These are phyloP conservation scores for Trichoderma citrinoviride DNA, from an alignment of 2,329 filamentous ascomycete genomes.

Conservation along the genomic window DNA sequence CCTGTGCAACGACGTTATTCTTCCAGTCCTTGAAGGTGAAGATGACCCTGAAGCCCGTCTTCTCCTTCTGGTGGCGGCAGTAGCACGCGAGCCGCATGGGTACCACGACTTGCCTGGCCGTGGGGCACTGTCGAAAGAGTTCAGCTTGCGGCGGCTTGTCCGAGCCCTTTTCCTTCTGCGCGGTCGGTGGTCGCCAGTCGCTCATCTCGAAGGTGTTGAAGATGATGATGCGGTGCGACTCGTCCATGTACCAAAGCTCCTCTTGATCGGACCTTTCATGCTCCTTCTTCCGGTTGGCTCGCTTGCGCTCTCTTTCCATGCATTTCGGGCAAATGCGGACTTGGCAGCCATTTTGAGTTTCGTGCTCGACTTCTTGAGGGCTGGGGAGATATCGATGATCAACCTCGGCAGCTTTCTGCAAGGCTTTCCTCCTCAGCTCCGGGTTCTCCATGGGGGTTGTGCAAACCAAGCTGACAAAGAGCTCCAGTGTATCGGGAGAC, in stretches of 20 bases:
- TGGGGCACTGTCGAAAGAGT: constrained; percentile 52
- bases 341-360: constrained; percentile 84
- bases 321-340: constrained; percentile 91
- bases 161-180: constrained; percentile 35
- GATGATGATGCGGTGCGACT: constrained; percentile 78
- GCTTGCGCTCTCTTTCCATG: constrained; percentile 85
- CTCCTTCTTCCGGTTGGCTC: constrained; percentile 86
- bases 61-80: constrained; percentile 92
- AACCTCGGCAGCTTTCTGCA: constrained; percentile 52
- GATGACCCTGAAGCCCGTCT: constrained; percentile 87
- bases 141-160: constrained; percentile 41
- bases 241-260: constrained; percentile 77
- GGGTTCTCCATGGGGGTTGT: constrained; percentile 84
- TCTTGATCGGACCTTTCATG: constrained; percentile 86
- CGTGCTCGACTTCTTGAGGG: constrained; percentile 60
- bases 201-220: constrained; percentile 89
- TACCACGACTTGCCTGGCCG: constrained; percentile 74
- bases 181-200: constrained; percentile 68
- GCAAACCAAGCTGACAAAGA: constrained; percentile 81
- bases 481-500: constrained; percentile 71
- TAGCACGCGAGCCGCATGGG: constrained; percentile 98
- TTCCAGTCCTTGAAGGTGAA: constrained; percentile 86
- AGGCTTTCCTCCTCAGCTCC: constrained; percentile 63
- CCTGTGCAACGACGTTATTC: constrained; percentile 76
- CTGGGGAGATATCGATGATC: constrained; percentile 39